phyloP scores from a whole-genome alignment of 139 green algal genomes.

The Eudorina sp. region DNA sequence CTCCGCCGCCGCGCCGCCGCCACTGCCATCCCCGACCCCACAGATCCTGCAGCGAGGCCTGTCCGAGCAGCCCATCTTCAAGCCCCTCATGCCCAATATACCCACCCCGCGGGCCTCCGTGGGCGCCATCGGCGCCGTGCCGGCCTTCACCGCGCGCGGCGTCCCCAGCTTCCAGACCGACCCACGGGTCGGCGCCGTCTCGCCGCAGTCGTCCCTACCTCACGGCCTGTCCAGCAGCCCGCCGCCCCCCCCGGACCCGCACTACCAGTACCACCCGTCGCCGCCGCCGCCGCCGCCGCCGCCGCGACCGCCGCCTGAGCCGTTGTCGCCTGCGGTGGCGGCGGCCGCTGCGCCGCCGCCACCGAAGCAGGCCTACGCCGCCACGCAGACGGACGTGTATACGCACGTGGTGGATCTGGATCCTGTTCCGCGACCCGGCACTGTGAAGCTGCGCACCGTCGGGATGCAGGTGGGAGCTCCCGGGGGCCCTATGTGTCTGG shows the following conservation, averaged over 20 bases:
- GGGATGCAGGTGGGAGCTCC: constrained; percentile 36
- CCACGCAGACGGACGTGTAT: constrained; percentile 48
- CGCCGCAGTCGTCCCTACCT: neutral
- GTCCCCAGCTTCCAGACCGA: neutral
- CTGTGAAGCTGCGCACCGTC: constrained; percentile 39
- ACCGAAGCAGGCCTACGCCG: neutral
- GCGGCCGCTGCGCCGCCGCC: constrained; percentile 26
- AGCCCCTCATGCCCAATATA: constrained; percentile 20
- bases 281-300: neutral
- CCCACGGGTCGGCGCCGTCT: no score
- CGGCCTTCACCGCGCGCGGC: constrained; percentile 25
- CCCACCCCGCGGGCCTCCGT: neutral
- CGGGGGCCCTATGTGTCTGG: no score
- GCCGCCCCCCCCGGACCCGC: neutral
- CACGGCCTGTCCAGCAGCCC: neutral
- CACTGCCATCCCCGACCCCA: neutral
- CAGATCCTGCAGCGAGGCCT: constrained; percentile 34
- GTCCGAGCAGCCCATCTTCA: constrained; percentile 10
- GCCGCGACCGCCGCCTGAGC: neutral
- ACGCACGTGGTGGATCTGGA: constrained; percentile 43
- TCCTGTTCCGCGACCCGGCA: constrained; percentile 7
- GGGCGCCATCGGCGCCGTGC: neutral
- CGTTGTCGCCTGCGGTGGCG: constrained; percentile 11
- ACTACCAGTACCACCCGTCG: neutral
- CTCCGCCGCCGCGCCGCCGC: neutral